These are phyloP conservation scores for Sporothrix phasma DNA, from an alignment of 2,329 filamentous ascomycete genomes.

Conservation along the genomic window DNA sequence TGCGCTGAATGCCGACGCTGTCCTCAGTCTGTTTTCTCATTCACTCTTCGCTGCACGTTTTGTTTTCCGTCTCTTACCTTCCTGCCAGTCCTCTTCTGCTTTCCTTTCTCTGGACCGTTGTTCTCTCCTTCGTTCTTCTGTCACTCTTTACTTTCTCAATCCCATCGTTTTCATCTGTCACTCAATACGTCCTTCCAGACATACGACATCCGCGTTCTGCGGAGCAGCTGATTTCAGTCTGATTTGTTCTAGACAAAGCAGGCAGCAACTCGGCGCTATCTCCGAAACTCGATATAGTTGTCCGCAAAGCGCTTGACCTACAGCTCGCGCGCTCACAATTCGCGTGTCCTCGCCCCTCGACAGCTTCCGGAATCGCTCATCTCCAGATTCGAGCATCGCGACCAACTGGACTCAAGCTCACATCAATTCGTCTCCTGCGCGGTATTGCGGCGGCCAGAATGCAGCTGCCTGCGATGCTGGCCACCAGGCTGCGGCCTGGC, in stretches of 20 bases:
- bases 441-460: slow-evolving; percentile 5
- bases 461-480: slow-evolving; percentile 10
- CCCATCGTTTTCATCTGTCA: not conserved
- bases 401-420: not conserved
- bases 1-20: not conserved
- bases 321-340: not conserved
- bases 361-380: not conserved
- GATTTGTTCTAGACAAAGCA: not conserved
- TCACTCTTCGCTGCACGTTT: not conserved
- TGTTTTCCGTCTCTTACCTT: not conserved
- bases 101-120: not conserved
- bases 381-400: not conserved
- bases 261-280: not conserved
- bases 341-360: not conserved
- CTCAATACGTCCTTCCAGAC: not conserved
- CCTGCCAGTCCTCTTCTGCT: not conserved
- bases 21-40: not conserved
- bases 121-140: not conserved
- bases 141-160: not conserved
- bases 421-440: not conserved
- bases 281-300: not conserved
- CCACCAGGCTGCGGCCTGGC: slow-evolving; percentile 13
- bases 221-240: not conserved
- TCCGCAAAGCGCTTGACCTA: not conserved
- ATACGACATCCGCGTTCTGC: not conserved